These are phyloP conservation scores for Penicillium glabrum DNA, from an alignment of 2,329 filamentous ascomycete genomes.

Conservation along the genomic window DNA sequence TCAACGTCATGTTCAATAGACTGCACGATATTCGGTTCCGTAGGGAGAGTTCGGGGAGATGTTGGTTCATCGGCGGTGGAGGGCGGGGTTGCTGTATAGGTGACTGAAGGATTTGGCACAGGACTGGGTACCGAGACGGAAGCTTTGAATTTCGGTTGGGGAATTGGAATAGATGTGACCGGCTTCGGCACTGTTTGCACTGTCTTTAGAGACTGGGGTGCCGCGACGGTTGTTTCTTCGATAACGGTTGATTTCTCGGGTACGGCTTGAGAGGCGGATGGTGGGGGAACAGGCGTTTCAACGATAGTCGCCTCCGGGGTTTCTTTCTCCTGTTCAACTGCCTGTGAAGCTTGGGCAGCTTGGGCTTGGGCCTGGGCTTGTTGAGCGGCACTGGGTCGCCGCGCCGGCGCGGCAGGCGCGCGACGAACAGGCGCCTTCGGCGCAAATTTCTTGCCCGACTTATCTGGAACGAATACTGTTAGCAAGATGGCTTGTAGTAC, in stretches of 20 bases:
- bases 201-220: slow-evolving; percentile 14
- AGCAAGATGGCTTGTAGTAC: background rate
- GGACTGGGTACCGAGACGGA: slow-evolving; percentile 20
- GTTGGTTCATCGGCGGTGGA: slow-evolving; percentile 19
- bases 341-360: slow-evolving; percentile 8
- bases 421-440: slow-evolving; percentile 66
- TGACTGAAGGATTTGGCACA: background rate
- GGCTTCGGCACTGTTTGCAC: slow-evolving; percentile 24
- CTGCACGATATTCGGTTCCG: slow-evolving; percentile 14
- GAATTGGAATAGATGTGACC: slow-evolving; percentile 26
- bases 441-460: slow-evolving; percentile 76
- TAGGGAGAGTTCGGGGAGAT: slow-evolving; percentile 10
- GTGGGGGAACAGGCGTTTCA: background rate
- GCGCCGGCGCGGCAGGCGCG: slow-evolving; percentile 41
- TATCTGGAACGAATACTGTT: slow-evolving; percentile 38
- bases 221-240: background rate
- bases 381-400: slow-evolving; percentile 41
- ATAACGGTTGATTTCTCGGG: background rate
- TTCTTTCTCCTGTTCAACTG: background rate
- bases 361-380: slow-evolving; percentile 23
- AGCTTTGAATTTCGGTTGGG: slow-evolving; percentile 27
- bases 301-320: background rate
- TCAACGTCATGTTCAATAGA: slow-evolving; percentile 15
- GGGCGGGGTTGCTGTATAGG: slow-evolving; percentile 9
- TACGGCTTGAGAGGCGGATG: background rate